A percentile compares a stretch with the other conserved stretches of the same genome.
Evolutionary conservation across 148 eudicot genomes (phyloP).

Genomic region (Hydrangea macrophylla): DNA sequence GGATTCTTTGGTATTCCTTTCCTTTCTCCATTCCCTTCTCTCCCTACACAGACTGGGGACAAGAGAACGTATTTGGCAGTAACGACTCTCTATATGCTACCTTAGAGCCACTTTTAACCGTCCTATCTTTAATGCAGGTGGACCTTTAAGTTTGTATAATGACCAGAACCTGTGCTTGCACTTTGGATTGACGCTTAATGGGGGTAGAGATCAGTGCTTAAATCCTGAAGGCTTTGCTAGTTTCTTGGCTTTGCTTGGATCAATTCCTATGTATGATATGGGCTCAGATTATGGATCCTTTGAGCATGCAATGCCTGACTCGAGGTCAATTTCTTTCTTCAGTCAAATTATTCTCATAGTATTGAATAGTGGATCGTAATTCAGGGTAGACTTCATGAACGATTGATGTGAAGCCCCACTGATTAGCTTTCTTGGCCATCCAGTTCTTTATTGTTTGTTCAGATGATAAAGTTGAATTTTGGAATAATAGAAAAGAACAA

Average conservation of each 20-base stretch:
- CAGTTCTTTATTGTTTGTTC: slow-evolving; percentile 1
- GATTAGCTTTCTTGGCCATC: not conserved
- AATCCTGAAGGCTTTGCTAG: slow-evolving; percentile 76
- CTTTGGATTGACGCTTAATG: slow-evolving; percentile 57
- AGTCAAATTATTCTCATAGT: not conserved
- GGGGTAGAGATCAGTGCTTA: slow-evolving; percentile 49
- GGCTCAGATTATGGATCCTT: slow-evolving; percentile 50
- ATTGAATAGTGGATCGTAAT: not conserved
- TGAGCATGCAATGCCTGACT: slow-evolving; percentile 56
- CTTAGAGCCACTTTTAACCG: slow-evolving; percentile 5
- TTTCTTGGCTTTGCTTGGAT: slow-evolving; percentile 77
- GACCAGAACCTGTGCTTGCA: slow-evolving; percentile 57
- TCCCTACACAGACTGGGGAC: not conserved
- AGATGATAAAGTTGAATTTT: too few relatives aligned
- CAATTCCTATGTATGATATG: slow-evolving; percentile 66
- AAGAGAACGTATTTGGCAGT: slow-evolving; percentile 1
- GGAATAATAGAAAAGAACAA: too few relatives aligned
- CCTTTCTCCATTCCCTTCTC: not conserved
- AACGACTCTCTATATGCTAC: slow-evolving; percentile 4
- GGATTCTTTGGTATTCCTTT: not conserved
- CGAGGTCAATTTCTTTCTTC: slow-evolving; percentile 46
- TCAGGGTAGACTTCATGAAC: not conserved
- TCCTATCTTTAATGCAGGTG: slow-evolving; percentile 43
- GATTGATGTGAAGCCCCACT: not conserved
- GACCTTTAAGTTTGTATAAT: slow-evolving; percentile 41